Evolutionary conservation across 495 filamentous ascomycete species (phyloP), one percentile per base, ranked within the genome.

Genomic region (Penicillium fimorum): DNA sequence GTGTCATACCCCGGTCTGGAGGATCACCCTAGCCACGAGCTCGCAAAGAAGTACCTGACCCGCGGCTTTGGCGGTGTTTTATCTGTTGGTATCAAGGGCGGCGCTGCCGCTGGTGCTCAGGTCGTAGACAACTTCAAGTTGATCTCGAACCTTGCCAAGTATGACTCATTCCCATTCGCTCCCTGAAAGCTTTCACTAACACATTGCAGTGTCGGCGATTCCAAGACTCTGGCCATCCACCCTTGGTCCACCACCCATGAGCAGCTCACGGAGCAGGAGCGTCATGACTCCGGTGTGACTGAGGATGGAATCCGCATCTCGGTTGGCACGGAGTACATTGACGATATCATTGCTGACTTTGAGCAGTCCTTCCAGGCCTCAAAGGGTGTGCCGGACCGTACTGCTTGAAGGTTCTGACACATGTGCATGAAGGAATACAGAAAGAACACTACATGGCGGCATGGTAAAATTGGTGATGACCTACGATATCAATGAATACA

Each of bases 321-420:
- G 0, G 92, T 98, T 59, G 94, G 94, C 45, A 96, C 87, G 0
- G 94, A 98, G 77, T 91, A 97, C 71, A 96, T 98, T 64, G 92
- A 97, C 75, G 94, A 98, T 67, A 98, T 98, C 63, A 93, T 97
- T 67, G 87, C 84, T 48, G 94, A 98, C 73, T 97, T 98, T 67
- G 86, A 91, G 65, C 95, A 98, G 73, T 88, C 91, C 0, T 96
- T 98, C 74, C 76, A 80, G 63, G 79, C 81, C 15, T 75, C 71
- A n/a, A 65, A 71, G 55, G 68, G 75, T 47, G 43, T 63, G 24
- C 57, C 60, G 13, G 62, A 64, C 22, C 62, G 62, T 22, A 63
- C 60, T 43, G 53, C 51, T 29, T 60, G 25, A 55, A 4, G 3
- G 1, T 9, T 12, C 18, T 17, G 20, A 30, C 30, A 44, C 7